These are phyloP conservation scores for Ustilago esculenta DNA, from an alignment of 1,284 basidiomycete species.

Conservation along the genomic window DNA sequence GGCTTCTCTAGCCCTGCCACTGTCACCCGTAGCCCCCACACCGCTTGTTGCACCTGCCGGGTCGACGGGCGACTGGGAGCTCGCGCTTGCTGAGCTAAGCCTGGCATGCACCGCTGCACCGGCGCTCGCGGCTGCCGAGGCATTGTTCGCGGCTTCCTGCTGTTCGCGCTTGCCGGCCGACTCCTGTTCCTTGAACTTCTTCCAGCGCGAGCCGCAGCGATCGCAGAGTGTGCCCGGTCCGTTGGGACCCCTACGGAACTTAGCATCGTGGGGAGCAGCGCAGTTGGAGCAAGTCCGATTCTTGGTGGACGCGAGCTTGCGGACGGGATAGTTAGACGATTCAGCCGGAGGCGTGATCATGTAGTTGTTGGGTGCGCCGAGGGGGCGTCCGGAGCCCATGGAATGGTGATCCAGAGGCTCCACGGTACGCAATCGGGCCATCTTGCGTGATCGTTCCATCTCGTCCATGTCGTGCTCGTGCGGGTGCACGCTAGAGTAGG, in stretches of 20 bases:
- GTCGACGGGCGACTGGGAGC: conserved; percentile 27
- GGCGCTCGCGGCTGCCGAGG: no score
- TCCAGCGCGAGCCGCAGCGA: conserved; percentile 47
- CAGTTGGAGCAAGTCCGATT: conserved; percentile 49
- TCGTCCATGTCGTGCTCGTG: conserved; percentile 41
- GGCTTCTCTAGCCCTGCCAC: neutral
- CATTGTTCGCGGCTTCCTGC: neutral
- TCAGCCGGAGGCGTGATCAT: conserved; percentile 16
- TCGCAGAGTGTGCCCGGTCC: conserved; percentile 54
- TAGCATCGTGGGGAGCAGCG: conserved; percentile 49
- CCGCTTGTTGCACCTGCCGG: neutral
- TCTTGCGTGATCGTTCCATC: conserved; percentile 26
- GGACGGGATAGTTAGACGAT: conserved; percentile 20
- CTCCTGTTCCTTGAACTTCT: conserved; percentile 47
- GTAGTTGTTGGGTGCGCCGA: conserved; percentile 2
- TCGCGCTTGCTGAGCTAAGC: conserved; percentile 24
- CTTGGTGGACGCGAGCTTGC: conserved; percentile 54
- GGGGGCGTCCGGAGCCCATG: conserved; percentile 2
- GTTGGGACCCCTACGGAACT: conserved; percentile 45
- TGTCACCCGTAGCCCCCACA: neutral
- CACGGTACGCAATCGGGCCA: conserved; percentile 11
- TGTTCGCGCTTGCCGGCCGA: conserved; percentile 15
- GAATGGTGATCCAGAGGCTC: neutral
- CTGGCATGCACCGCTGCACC: conserved; percentile 25
- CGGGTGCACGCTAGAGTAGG: conserved; percentile 8